Conservation (phyloP, 371 early-diverging fungal genomes). For the Apophysomyces ossiformis region DNA sequence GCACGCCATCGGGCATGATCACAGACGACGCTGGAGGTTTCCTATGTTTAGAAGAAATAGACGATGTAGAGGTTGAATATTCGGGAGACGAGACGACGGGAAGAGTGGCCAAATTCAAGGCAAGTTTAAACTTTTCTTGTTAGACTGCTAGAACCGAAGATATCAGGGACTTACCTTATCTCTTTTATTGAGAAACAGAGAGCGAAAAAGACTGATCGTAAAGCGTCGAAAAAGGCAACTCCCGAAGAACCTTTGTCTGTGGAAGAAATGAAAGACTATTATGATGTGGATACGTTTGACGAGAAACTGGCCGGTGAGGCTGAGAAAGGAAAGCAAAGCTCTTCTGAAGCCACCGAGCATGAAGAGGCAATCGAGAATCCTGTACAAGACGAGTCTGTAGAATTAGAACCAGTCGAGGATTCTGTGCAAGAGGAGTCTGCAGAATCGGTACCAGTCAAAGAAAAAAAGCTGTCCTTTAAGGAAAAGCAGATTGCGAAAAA, state of each 20-base stretch:
- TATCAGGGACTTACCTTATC: not conserved
- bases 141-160: too few relatives aligned
- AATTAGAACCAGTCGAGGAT: constrained; percentile 16
- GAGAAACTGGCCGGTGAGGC: constrained; percentile 45
- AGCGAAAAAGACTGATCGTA: constrained; percentile 47
- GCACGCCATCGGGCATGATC: constrained; percentile 41
- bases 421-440: constrained; percentile 23
- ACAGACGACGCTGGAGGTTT: constrained; percentile 80
- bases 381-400: constrained; percentile 21
- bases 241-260: constrained; percentile 53
- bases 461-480: constrained; percentile 25
- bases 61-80: constrained; percentile 81
- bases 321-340: constrained; percentile 11
- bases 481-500: constrained; percentile 33
- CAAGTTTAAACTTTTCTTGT: constrained; percentile 22
- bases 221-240: constrained; percentile 40
- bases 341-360: not conserved
- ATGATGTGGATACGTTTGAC: constrained; percentile 65
- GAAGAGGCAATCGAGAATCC: constrained; percentile 20
- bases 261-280: constrained; percentile 51
- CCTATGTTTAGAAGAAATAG: constrained; percentile 85
- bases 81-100: constrained; percentile 67
- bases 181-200: constrained; percentile 26
- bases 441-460: constrained; percentile 12
- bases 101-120: constrained; percentile 74